Base-by-base conservation (phyloP, 2,329 filamentous ascomycete genomes). In the Xylaria sp. region DNA sequence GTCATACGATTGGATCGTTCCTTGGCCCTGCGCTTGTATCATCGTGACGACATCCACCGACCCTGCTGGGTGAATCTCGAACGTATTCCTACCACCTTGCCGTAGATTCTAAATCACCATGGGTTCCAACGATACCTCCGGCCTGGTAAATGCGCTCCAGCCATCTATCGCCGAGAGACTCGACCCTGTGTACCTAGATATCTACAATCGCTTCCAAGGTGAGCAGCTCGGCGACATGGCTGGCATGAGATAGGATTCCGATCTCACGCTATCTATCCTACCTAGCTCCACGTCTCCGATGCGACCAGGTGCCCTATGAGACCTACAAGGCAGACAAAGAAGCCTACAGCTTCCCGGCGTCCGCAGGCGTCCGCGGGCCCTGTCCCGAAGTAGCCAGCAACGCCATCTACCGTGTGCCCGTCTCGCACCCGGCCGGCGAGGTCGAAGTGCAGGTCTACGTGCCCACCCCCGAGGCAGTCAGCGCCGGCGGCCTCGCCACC, bases 101-200 rank as follows among this genome's bases (percentile, higher is more conserved):
- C 15, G 18, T 62, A 54, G 25, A 18, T 15, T 33, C 23, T 10
- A 46, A 52, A 36, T 25, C 71, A 56, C 57, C 57, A 76, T 76
- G 74, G 72, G 70, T 69, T 75, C 74, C 25, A 63, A 54, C 68
- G 70, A 75, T 12, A 52, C 33, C 28, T n/a, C 72, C 25, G 65
- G 67, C 51, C 49, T 61, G 28, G 51, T 86, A 58, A 85, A 86
- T 74, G 83, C 83, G 23, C 80, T 86, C 64, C 83, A 84, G 71
- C 82, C 83, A 23, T 81, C 82, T 5, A 80, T 86, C 75, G 79
- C 81, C 23, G 80, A 81, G 63, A 81, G 82, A 62, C 77, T 86
- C 28, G 84, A 86, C 74, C 82, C 83, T 5, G 77, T 77, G 52
- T 86, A 85, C 68, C 78, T 84, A 67, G 78, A 83, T 62, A 81